phyloP scores from a whole-genome alignment of 2,329 filamentous ascomycete species.

The Leptographium lundbergii region DNA sequence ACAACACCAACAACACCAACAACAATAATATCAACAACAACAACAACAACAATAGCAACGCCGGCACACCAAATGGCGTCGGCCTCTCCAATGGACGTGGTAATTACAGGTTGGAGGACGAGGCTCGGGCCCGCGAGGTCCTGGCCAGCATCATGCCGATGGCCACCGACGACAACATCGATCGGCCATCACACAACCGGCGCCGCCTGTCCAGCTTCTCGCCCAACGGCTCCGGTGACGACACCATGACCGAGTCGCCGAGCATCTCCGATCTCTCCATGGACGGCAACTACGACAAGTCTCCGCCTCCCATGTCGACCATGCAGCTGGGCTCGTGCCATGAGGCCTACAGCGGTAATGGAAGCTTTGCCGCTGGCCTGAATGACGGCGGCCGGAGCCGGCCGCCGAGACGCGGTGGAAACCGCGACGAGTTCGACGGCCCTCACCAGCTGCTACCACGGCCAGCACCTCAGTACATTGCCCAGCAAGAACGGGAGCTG shows the following conservation, averaged over 20 bases:
- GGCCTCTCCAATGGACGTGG: neutral
- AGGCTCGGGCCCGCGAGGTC: neutral
- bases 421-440: constrained; percentile 81
- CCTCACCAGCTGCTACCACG: constrained; percentile 71
- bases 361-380: constrained; percentile 28
- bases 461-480: constrained; percentile 57
- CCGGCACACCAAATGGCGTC: neutral
- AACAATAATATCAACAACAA: no score
- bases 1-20: constrained; percentile 1
- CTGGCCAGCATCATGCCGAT: neutral
- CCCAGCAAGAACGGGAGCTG: constrained; percentile 66
- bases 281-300: constrained; percentile 33
- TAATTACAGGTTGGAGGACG: neutral
- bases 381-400: constrained; percentile 35
- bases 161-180: neutral
- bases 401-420: constrained; percentile 58
- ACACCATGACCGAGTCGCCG: constrained; percentile 40
- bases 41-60: constrained; percentile 13
- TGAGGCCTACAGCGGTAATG: constrained; percentile 18
- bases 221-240: constrained; percentile 44
- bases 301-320: constrained; percentile 18
- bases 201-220: constrained; percentile 39
- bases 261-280: constrained; percentile 48
- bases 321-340: neutral
- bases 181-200: constrained; percentile 25